Base-by-base conservation (phyloP, 2,329 filamentous ascomycete species). In the Aspergillus sp. region DNA sequence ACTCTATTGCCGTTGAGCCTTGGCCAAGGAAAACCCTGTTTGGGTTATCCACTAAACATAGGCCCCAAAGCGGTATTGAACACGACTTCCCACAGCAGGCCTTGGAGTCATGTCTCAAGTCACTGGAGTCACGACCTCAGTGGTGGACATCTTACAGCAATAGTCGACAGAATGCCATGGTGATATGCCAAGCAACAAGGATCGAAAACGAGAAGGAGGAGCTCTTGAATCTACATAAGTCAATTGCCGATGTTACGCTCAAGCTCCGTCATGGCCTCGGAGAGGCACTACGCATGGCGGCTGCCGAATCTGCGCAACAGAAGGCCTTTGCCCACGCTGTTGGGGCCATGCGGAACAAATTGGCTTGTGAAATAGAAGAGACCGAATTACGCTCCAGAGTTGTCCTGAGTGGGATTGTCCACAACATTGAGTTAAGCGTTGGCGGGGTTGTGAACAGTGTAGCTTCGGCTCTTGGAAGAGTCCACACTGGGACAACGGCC, bases 71-170 rank as follows among this genome's bases (percentile, higher is more conserved):
- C 7, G 48, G 43, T 30, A 47, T 30, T 7, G 38, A 30, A 8
- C 54, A 62, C 8, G 26, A 52, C 3, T 41, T 60, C 4, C 29
- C 58, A 5, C 47, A 51, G 28, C 53, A 63, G 28, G 43, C 63
- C 12, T 52, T 82, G 27, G 67, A 71, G 41, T 56, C 65, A 7
- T 86, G 82, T 53, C 63, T 82, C 4, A 69, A 66, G 41, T 73
- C 73, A 4, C 62, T 85, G 1, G 74, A 76, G 41, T 71, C 72
- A 12, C 70, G 74, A 27, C 72, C 75, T 1, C 79, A 80, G 40
- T 77, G 72, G 59, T 85, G 81, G 80, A 82, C 74, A 1, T 83
- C 79, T 27, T 85, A 81, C 65, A 79, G 77, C 53, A 82, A 81
- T 60, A 78, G 73, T 48, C 71, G 74, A 46, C 78, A 82, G 47